Percentiles rank a stretch among this genome's conserved stretches.
These are phyloP conservation scores for Gossypium anomalum DNA, from an alignment of 345 rosid species.

Conservation along the genomic window DNA sequence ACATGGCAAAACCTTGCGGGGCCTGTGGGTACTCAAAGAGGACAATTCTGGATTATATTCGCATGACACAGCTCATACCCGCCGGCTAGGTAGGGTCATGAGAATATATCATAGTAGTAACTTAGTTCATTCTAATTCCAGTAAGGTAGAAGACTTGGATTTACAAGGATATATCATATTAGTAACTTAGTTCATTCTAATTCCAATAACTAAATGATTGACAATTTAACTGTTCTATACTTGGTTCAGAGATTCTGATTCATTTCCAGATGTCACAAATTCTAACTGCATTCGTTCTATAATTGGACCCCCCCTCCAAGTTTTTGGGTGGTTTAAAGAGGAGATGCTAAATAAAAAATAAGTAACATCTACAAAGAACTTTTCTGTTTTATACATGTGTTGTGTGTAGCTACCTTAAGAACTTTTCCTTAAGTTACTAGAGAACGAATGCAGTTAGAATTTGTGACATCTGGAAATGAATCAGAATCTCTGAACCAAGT, in stretches of 20 bases:
- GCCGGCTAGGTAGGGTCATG: too few species aligned
- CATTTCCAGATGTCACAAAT: background rate
- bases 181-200: background rate
- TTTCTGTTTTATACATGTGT: background rate
- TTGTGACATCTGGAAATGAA: background rate
- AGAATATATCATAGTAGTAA: too few species aligned
- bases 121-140: background rate
- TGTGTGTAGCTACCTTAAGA: background rate
- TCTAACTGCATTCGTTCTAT: background rate
- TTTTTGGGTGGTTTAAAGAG: background rate
- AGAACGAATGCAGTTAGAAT: background rate
- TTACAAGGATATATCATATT: slow-evolving; percentile 1
- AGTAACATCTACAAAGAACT: background rate
- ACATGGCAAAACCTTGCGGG: too few species aligned
- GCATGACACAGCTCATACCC: too few species aligned
- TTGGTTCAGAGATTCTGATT: background rate
- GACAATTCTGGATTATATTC: too few species aligned
- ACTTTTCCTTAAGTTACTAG: too few species aligned
- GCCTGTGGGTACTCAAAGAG: too few species aligned
- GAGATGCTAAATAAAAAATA: background rate
- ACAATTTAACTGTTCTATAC: background rate
- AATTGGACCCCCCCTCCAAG: background rate
- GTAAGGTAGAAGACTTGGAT: background rate
- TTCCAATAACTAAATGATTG: background rate
- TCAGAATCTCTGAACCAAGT: background rate